These are phyloP conservation scores for Cadophora malorum DNA, from an alignment of 2,329 filamentous ascomycete species.

Conservation along the genomic window DNA sequence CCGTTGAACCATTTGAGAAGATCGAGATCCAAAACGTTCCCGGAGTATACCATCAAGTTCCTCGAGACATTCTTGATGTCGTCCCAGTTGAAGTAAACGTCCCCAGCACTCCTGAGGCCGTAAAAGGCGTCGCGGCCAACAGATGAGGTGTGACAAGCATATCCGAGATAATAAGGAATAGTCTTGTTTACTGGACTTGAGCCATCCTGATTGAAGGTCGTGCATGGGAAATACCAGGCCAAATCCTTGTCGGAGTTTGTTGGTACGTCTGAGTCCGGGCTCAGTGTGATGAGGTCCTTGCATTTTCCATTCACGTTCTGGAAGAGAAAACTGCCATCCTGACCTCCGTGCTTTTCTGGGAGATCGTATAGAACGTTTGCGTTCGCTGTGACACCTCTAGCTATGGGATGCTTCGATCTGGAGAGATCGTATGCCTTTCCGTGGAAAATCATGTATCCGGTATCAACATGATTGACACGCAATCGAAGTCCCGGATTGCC, in stretches of 20 bases:
- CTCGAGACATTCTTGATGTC: constrained; percentile 88
- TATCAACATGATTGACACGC: constrained; percentile 79
- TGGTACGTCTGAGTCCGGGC: constrained; percentile 77
- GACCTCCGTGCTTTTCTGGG: constrained; percentile 80
- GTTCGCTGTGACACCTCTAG: constrained; percentile 73
- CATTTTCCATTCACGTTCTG: constrained; percentile 98
- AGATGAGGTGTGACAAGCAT: constrained; percentile 83
- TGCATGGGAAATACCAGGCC: constrained; percentile 98
- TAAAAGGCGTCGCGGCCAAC: constrained; percentile 79
- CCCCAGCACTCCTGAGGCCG: constrained; percentile 70
- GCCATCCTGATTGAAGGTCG: constrained; percentile 90
- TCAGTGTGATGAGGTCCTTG: constrained; percentile 83
- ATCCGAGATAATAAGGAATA: constrained; percentile 79
- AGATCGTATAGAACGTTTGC: constrained; percentile 89
- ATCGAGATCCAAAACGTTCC: constrained; percentile 88
- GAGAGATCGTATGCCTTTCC: constrained; percentile 87
- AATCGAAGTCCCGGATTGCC: constrained; percentile 72
- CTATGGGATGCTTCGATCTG: constrained; percentile 77
- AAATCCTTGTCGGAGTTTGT: constrained; percentile 75
- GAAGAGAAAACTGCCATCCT: constrained; percentile 96
- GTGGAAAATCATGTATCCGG: constrained; percentile 95
- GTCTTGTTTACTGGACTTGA: constrained; percentile 79
- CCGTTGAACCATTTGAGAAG: constrained; percentile 90
- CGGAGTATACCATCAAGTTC: constrained; percentile 93
- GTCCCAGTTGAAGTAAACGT: constrained; percentile 96